Conservation (phyloP, 306 rosid species). For the Vigna unguiculata region DNA sequence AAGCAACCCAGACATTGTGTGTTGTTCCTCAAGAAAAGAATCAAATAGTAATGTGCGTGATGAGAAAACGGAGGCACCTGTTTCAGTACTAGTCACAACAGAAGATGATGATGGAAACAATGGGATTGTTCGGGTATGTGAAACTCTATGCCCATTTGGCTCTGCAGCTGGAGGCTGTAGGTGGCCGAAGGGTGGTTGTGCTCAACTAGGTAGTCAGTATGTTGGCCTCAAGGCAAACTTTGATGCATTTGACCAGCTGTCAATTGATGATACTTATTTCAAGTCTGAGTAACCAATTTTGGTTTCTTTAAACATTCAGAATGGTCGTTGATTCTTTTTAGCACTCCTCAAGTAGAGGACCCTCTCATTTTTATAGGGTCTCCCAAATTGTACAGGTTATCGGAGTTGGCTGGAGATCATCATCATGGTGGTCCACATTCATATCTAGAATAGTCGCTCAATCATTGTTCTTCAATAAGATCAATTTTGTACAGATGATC, state of each 20-base stretch:
- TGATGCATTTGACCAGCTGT: conserved; percentile 88
- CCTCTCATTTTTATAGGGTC: conserved; percentile 55
- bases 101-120: conserved; percentile 56
- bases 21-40: conserved; percentile 54
- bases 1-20: conserved; percentile 49
- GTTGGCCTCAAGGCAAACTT: conserved; percentile 90
- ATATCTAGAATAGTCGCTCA: conserved; percentile 9
- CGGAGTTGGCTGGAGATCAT: conserved; percentile 51
- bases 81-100: conserved; percentile 53
- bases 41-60: conserved; percentile 45
- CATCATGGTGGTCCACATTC: conserved; percentile 43
- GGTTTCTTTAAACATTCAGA: conserved; percentile 33
- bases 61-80: conserved; percentile 60
- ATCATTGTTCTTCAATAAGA: conserved; percentile 49
- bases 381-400: conserved; percentile 60
- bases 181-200: conserved; percentile 94
- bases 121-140: conserved; percentile 66
- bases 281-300: conserved; percentile 56
- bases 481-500: conserved; percentile 47
- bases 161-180: conserved; percentile 78
- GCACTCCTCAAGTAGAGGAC: conserved; percentile 30
- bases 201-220: conserved; percentile 85
- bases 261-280: conserved; percentile 83
- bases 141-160: conserved; percentile 76
- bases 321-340: conserved; percentile 37